phyloP scores from a whole-genome alignment of 768 basidiomycete species.

The Lentinula aciculospora region DNA sequence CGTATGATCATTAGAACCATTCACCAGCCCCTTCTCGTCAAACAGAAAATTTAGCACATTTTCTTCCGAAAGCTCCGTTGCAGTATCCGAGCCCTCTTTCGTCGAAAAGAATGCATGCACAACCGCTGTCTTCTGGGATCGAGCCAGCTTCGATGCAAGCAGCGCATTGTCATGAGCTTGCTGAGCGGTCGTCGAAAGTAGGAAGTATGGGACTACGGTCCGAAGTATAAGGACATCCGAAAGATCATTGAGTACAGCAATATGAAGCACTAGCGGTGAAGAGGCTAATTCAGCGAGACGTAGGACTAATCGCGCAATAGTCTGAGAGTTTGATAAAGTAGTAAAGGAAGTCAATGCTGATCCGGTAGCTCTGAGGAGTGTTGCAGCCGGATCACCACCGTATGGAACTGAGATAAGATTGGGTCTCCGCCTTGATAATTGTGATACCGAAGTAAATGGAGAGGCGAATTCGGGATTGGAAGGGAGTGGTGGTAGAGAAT shows the following conservation, averaged over 20 bases:
- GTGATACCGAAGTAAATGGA: constrained; percentile 30
- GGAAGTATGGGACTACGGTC: constrained; percentile 73
- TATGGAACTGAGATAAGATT: constrained; percentile 46
- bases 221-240: constrained; percentile 73
- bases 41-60: constrained; percentile 57
- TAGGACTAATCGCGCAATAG: constrained; percentile 55
- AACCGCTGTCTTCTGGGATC: constrained; percentile 65
- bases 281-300: constrained; percentile 64
- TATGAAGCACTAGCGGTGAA: constrained; percentile 64
- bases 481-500: constrained; percentile 42
- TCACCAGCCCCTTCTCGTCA: constrained; percentile 34
- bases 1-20: constrained; percentile 22
- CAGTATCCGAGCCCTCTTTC: constrained; percentile 23
- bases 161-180: constrained; percentile 89
- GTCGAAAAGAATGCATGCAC: constrained; percentile 73
- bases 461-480: constrained; percentile 35
- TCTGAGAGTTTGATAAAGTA: constrained; percentile 42
- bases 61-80: constrained; percentile 53
- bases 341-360: constrained; percentile 57
- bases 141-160: constrained; percentile 77
- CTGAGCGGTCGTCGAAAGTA: constrained; percentile 72
- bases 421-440: constrained; percentile 30
- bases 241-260: constrained; percentile 61
- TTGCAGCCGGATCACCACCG: constrained; percentile 60
- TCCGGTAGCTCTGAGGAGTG: constrained; percentile 43